phyloP scores from a whole-genome alignment of 257 asterid species.

The Lavandula angustifolia region DNA sequence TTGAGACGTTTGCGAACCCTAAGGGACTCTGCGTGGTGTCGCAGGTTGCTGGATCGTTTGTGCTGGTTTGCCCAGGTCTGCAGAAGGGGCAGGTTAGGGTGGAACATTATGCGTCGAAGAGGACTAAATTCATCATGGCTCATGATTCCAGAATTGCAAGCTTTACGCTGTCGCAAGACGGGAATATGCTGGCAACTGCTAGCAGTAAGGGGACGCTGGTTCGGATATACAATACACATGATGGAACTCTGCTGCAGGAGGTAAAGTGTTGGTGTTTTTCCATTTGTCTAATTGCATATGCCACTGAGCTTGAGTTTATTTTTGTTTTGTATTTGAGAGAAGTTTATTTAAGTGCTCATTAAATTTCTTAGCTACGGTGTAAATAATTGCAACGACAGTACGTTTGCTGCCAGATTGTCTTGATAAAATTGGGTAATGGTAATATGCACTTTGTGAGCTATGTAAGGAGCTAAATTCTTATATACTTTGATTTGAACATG shows the following conservation, averaged over 20 bases:
- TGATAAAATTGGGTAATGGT: background rate
- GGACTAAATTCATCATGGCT: conserved; percentile 74
- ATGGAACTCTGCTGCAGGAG: conserved; percentile 90
- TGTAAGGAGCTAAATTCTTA: background rate
- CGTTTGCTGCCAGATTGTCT: background rate
- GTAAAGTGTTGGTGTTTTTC: conserved; percentile 32
- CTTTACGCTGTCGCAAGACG: conserved; percentile 79
- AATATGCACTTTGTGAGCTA: background rate
- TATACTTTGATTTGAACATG: background rate
- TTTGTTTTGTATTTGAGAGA: conserved; percentile 11
- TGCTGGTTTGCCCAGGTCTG: conserved; percentile 82
- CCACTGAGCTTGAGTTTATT: conserved; percentile 13
- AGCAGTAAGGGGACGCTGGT: conserved; percentile 88
- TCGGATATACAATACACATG: conserved; percentile 70
- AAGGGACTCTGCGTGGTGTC: conserved; percentile 90
- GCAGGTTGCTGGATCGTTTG: conserved; percentile 68
- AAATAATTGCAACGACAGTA: conserved; percentile 15
- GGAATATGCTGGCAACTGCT: conserved; percentile 79
- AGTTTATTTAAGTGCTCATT: background rate
- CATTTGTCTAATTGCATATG: background rate
- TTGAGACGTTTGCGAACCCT: conserved; percentile 78
- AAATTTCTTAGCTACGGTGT: background rate
- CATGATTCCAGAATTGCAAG: conserved; percentile 76
- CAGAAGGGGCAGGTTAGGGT: conserved; percentile 90
- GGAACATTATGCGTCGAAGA: conserved; percentile 73